These are phyloP conservation scores for Abelmoschus esculentus DNA, from an alignment of 345 rosid species.

Conservation along the genomic window DNA sequence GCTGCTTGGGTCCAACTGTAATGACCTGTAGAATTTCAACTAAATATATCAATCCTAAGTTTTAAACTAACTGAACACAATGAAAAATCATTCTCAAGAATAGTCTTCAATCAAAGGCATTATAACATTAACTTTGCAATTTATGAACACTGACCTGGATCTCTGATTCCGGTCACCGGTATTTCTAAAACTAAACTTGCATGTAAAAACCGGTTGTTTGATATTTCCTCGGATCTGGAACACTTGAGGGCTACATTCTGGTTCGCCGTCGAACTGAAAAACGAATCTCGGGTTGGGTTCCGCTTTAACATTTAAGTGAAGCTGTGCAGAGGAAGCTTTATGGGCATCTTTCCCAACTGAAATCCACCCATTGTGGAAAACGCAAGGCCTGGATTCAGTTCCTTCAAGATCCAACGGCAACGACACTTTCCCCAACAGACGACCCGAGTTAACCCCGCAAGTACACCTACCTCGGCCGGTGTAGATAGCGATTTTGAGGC, in stretches of 20 bases:
- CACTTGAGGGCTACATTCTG: slow-evolving; percentile 93
- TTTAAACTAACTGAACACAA: neutral
- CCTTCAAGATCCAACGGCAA: slow-evolving; percentile 75
- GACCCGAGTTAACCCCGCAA: slow-evolving; percentile 69
- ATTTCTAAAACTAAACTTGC: slow-evolving; percentile 76
- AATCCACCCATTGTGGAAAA: slow-evolving; percentile 75
- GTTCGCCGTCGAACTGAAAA: slow-evolving; percentile 97
- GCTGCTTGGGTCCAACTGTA: slow-evolving; percentile 42
- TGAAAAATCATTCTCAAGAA: no score
- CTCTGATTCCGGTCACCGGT: slow-evolving; percentile 59
- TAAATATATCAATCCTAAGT: slow-evolving; percentile 1
- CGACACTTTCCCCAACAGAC: slow-evolving; percentile 57
- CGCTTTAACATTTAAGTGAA: slow-evolving; percentile 64
- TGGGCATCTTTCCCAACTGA: slow-evolving; percentile 52
- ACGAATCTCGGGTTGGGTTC: slow-evolving; percentile 95
- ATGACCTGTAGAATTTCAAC: slow-evolving; percentile 34
- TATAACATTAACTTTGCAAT: neutral
- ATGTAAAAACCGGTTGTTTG: slow-evolving; percentile 85
- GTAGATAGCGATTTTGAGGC: slow-evolving; percentile 52
- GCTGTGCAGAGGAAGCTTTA: slow-evolving; percentile 46
- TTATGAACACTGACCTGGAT: slow-evolving; percentile 47
- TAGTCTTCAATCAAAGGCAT: no score
- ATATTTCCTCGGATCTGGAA: slow-evolving; percentile 80
- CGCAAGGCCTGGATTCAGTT: slow-evolving; percentile 37
- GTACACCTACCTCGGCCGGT: slow-evolving; percentile 63